Base-by-base conservation (phyloP, 2,329 filamentous ascomycete species). In the Dactylellina sp. region DNA sequence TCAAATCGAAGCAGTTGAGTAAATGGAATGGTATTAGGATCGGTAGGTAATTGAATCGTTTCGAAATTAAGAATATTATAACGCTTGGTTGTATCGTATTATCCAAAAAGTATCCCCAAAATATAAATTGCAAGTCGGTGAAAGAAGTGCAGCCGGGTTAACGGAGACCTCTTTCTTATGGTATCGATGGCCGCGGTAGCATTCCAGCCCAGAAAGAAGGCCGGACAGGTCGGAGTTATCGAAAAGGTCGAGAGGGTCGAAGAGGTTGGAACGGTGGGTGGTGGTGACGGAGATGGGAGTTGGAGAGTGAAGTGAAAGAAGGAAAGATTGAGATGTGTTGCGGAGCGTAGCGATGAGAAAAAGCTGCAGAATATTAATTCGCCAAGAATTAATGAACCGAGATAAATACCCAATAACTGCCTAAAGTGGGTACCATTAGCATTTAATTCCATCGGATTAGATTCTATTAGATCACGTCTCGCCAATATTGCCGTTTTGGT, bases 301-400 rank as follows among this genome's bases (percentile, higher is more conserved):
- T 28, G 22, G 32, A 57, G 32, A 61, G 64, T 55, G 56, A 62
- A 70, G 49, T 55, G 56, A 70, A 70, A 32, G 53, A 60, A 49
- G 55, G 55, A 52, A 68, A 53, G 63, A 60, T 53, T 46, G 55
- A 61, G 61, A 61, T 66, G 70, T 74, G 70, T 74, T 74, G 70
- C 61, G 7, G 56, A 47, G 16, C 25, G 55, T 42, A 52, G 70
- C 70, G 70, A 74, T 74, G 70, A 37, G 32, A 61, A 44, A 74
- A 72, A 64, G 28, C 35, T 32, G 50, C 47, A 35, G 28, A 40
- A 22, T 18, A 25, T 42, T 44, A 14, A 9, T 11, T 6, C 28
- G 65, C 65, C 65, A 71, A 71, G 65, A 55, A 47, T 24, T 55
- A 66, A 16, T 52, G 0, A 7, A 0, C 14, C 6, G 9, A 2